phyloP scores from a whole-genome alignment of 2,329 filamentous ascomycete genomes.

The Paracoccidioides brasiliensis region DNA sequence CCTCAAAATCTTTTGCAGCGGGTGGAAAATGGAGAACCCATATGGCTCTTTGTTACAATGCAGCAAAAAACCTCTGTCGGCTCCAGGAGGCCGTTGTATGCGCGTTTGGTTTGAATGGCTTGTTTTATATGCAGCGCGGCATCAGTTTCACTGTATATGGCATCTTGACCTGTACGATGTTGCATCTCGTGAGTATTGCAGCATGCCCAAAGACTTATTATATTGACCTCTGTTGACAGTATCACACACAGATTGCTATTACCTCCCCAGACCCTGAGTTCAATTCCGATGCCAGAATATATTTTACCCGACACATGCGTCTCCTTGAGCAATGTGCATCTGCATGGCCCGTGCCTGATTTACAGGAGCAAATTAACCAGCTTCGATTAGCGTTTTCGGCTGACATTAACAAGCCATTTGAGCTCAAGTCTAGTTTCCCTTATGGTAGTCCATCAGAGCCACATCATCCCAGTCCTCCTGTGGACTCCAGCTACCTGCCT shows the following conservation, averaged over 20 bases:
- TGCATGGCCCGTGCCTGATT: constrained; percentile 77
- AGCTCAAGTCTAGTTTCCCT: constrained; percentile 75
- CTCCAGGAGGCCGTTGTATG: constrained; percentile 73
- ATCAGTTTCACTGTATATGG: constrained; percentile 95
- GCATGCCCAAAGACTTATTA: background rate
- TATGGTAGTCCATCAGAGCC: constrained; percentile 64
- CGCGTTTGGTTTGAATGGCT: constrained; percentile 61
- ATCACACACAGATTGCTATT: constrained; percentile 57
- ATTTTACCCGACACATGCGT: constrained; percentile 87
- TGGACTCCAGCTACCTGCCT: constrained; percentile 36
- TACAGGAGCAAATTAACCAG: constrained; percentile 79
- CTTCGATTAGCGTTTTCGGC: constrained; percentile 85
- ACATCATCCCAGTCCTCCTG: constrained; percentile 48
- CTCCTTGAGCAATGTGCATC: constrained; percentile 74
- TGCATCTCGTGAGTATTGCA: constrained; percentile 65
- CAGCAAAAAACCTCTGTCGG: constrained; percentile 73
- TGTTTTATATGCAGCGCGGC: constrained; percentile 84
- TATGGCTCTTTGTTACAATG: constrained; percentile 72
- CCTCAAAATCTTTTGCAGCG: constrained; percentile 55
- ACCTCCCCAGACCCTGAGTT: constrained; percentile 86
- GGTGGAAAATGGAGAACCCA: constrained; percentile 76
- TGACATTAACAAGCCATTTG: constrained; percentile 71
- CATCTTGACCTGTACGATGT: constrained; percentile 78
- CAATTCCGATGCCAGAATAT: constrained; percentile 71
- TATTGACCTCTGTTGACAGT: constrained; percentile 1